Evolutionary conservation across 257 asterid genomes (phyloP).

Genomic region (Scutellaria barbata): DNA sequence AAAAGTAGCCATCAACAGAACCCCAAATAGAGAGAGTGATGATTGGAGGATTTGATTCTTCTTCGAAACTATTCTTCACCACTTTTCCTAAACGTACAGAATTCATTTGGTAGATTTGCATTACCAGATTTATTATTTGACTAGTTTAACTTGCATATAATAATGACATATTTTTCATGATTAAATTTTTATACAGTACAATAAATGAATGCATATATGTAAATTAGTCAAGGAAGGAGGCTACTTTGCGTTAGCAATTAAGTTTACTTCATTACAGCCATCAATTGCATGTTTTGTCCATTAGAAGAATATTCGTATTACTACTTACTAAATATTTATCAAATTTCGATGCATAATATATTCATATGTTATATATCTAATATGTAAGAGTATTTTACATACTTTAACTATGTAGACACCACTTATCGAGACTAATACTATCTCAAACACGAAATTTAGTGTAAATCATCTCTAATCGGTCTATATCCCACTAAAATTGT

Average conservation of each 20-base stretch:
- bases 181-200: not conserved
- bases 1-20: slow-evolving; percentile 6
- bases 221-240: slow-evolving; percentile 43
- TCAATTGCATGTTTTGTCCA: slow-evolving; percentile 32
- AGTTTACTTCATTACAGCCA: slow-evolving; percentile 30
- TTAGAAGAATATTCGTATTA: slow-evolving; percentile 1
- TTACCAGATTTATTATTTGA: slow-evolving; percentile 15
- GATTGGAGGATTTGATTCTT: not conserved
- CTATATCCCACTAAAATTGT: too few species aligned
- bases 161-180: not conserved
- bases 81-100: slow-evolving; percentile 10
- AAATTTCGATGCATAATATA: too few species aligned
- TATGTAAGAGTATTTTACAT: too few species aligned
- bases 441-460: too few species aligned
- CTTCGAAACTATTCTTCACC: not conserved
- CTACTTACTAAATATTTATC: too few species aligned
- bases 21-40: not conserved
- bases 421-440: too few species aligned
- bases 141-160: not conserved
- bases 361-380: too few species aligned
- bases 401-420: too few species aligned
- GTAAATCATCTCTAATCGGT: too few species aligned
- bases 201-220: not conserved
- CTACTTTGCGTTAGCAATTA: not conserved
- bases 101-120: slow-evolving; percentile 20